Percentiles rank a stretch among this genome's conserved stretches.
Conservation (phyloP, 2,329 filamentous ascomycete genomes). For the Alternaria tenuissima region DNA sequence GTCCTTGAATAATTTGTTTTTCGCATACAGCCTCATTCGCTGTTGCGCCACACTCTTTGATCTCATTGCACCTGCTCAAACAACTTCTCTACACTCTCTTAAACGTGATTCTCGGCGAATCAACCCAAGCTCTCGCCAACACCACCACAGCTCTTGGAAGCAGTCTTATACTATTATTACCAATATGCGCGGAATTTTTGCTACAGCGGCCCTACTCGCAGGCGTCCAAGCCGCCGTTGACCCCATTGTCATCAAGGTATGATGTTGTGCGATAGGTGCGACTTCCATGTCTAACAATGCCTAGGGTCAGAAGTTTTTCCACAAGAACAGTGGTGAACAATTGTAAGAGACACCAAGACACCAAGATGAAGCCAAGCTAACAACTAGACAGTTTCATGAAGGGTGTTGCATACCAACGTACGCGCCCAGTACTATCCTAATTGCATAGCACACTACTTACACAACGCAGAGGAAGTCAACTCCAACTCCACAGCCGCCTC, state of each 20-base stretch:
- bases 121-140: conserved; percentile 38
- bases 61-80: conserved; percentile 16
- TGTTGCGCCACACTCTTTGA: conserved; percentile 37
- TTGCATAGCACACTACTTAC: conserved; percentile 15
- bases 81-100: conserved; percentile 18
- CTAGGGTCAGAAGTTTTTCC: conserved; percentile 87
- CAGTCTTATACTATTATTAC: conserved; percentile 32
- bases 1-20: conserved; percentile 30
- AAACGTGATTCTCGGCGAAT: conserved; percentile 32
- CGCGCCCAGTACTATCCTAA: conserved; percentile 9
- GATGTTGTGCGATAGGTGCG: conserved; percentile 13
- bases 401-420: conserved; percentile 90
- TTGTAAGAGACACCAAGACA: conserved; percentile 53
- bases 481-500: conserved; percentile 62
- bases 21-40: conserved; percentile 31
- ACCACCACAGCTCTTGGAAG: conserved; percentile 34
- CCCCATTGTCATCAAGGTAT: conserved; percentile 75
- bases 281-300: conserved; percentile 17
- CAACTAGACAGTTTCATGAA: conserved; percentile 73
- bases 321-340: conserved; percentile 78
- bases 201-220: conserved; percentile 62
- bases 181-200: conserved; percentile 64
- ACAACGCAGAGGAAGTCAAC: conserved; percentile 64
- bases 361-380: conserved; percentile 23
- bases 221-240: conserved; percentile 65